A percentile compares a stretch with the other conserved stretches of the same genome.
Conservation (phyloP, 2,329 filamentous ascomycete genomes). For the Uncinocarpus reesii region DNA sequence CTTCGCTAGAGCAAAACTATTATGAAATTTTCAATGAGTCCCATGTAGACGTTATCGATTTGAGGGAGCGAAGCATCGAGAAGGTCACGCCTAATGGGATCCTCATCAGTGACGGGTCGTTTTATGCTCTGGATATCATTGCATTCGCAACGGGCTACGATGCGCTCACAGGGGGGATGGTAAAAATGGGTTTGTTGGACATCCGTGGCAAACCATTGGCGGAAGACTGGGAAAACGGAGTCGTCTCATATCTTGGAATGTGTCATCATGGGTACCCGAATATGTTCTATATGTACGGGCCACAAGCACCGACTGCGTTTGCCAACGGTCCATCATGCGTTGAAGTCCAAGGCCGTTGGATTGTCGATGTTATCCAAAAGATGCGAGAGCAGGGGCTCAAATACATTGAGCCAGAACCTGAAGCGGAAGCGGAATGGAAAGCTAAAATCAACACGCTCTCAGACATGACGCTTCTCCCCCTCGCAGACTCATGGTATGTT, state of each 20-base stretch:
- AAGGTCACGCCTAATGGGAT: constrained; percentile 35
- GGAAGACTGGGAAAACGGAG: constrained; percentile 30
- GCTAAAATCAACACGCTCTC: constrained; percentile 38
- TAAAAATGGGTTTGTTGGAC: constrained; percentile 26
- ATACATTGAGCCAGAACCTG: constrained; percentile 42
- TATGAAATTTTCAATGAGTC: constrained; percentile 42
- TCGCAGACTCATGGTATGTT: constrained; percentile 45
- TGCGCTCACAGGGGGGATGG: constrained; percentile 31
- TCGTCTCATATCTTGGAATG: constrained; percentile 29
- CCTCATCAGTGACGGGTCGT: constrained; percentile 28
- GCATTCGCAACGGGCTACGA: constrained; percentile 37
- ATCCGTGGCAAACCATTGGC: constrained; percentile 24
- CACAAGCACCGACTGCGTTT: constrained; percentile 47
- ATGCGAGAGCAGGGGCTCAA: constrained; percentile 39
- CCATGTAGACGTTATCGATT: constrained; percentile 40
- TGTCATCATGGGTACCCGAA: constrained; percentile 35
- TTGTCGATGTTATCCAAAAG: constrained; percentile 43
- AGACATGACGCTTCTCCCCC: constrained; percentile 42
- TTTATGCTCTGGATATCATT: constrained; percentile 32
- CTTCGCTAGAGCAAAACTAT: constrained; percentile 41
- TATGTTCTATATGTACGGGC: constrained; percentile 45
- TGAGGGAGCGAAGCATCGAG: constrained; percentile 36
- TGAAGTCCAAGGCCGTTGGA: constrained; percentile 48
- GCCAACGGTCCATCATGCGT: constrained; percentile 46
- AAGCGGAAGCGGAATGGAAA: constrained; percentile 44